Percentiles rank a stretch among this genome's conserved stretches.
Evolutionary conservation across 2,329 filamentous ascomycete species (phyloP).

Genomic region (Harringtonia lauricola): DNA sequence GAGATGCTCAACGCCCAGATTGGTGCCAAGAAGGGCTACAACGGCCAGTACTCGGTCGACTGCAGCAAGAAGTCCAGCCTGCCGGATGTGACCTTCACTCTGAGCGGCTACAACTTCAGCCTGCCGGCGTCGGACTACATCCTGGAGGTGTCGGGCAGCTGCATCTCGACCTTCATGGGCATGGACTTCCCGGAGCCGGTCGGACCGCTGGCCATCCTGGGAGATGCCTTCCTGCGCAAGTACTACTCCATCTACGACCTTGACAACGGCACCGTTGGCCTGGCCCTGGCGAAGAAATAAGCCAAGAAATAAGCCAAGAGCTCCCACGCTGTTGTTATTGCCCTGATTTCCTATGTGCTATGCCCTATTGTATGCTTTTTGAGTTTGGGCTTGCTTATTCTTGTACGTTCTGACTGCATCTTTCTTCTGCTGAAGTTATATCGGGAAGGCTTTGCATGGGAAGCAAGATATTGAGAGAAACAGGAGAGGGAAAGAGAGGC

Average conservation of each 20-base stretch:
- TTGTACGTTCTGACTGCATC: background rate
- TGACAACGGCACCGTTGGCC: slow-evolving; percentile 75
- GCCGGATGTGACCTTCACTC: slow-evolving; percentile 83
- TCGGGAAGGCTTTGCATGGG: background rate
- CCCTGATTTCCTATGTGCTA: background rate
- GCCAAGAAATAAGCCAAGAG: background rate
- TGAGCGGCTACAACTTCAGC: slow-evolving; percentile 86
- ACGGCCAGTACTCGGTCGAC: slow-evolving; percentile 92
- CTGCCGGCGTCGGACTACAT: slow-evolving; percentile 89
- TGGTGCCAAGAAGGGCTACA: slow-evolving; percentile 94
- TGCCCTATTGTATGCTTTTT: background rate
- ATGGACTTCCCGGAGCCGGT: slow-evolving; percentile 85
- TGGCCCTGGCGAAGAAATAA: slow-evolving; percentile 66
- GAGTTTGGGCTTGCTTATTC: background rate
- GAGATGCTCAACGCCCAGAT: slow-evolving; percentile 97
- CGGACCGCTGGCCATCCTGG: slow-evolving; percentile 88
- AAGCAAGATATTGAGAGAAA: background rate
- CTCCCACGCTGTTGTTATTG: background rate
- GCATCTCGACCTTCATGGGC: slow-evolving; percentile 95
- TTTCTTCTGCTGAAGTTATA: background rate
- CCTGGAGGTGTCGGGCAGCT: slow-evolving; percentile 86
- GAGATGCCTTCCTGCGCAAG: slow-evolving; percentile 73
- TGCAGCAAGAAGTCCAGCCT: slow-evolving; percentile 74
- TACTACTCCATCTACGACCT: slow-evolving; percentile 97
- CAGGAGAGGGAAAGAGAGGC: background rate